Evolutionary conservation across 768 basidiomycete species (phyloP).

Genomic region (Tylopilus balloui): DNA sequence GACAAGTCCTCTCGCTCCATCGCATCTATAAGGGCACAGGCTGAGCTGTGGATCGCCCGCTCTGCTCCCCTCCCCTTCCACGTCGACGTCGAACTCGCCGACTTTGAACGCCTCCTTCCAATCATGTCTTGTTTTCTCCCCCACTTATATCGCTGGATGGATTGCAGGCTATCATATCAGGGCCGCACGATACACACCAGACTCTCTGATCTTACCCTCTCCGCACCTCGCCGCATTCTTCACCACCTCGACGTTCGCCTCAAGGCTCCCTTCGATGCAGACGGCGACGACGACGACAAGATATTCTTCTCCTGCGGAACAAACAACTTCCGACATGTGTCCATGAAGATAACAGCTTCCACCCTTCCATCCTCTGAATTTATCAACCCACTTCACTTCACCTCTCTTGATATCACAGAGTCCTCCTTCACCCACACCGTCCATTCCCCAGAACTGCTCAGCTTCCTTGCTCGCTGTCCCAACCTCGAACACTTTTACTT

Average conservation of each 20-base stretch:
- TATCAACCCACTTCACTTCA: constrained; percentile 51
- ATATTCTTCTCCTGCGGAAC: constrained; percentile 33
- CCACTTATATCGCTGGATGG: constrained; percentile 54
- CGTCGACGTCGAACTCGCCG: constrained; percentile 46
- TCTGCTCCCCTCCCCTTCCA: constrained; percentile 53
- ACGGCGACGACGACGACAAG: constrained; percentile 18
- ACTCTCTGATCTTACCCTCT: constrained; percentile 21
- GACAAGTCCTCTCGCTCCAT: constrained; percentile 38
- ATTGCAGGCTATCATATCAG: constrained; percentile 43
- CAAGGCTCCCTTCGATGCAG: constrained; percentile 21
- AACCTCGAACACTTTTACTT: constrained; percentile 56
- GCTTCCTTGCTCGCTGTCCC: constrained; percentile 59
- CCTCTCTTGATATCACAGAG: constrained; percentile 56
- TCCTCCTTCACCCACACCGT: constrained; percentile 36
- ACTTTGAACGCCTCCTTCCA: constrained; percentile 52
- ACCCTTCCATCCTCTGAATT: constrained; percentile 44
- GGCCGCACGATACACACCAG: constrained; percentile 27
- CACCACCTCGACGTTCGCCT: constrained; percentile 30
- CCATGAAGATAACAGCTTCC: constrained; percentile 48
- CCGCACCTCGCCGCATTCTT: constrained; percentile 18
- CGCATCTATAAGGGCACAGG: constrained; percentile 42
- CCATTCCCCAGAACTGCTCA: constrained; percentile 48
- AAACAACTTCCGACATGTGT: constrained; percentile 34
- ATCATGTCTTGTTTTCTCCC: constrained; percentile 61
- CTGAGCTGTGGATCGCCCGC: constrained; percentile 48